Conservation (phyloP, 306 rosid species). For the Senna tora region DNA sequence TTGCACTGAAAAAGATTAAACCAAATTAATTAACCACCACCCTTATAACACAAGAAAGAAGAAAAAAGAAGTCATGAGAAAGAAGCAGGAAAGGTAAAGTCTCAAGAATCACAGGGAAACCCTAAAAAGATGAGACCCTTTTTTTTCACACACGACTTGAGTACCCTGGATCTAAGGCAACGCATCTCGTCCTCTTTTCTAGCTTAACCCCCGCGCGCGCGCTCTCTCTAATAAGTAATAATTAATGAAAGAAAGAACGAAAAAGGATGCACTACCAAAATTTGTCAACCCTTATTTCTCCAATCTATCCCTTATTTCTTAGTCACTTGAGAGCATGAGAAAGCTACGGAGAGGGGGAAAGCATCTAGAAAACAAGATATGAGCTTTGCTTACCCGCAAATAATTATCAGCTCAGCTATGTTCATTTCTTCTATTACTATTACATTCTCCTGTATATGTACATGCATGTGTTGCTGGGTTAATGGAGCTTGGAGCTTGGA, state of each 20-base stretch:
- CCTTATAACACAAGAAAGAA: constrained; percentile 52
- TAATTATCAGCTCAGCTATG: constrained; percentile 33
- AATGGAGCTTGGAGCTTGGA: constrained; percentile 43
- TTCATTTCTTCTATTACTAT: neutral
- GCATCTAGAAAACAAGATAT: constrained; percentile 39
- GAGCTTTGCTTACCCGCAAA: constrained; percentile 35
- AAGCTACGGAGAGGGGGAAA: constrained; percentile 41
- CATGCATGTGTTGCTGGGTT: constrained; percentile 9
- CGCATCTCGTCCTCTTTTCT: constrained; percentile 50
- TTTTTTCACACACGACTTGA: constrained; percentile 43
- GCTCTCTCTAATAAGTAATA: constrained; percentile 40
- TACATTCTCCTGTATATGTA: neutral
- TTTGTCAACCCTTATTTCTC: constrained; percentile 52
- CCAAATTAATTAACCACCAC: constrained; percentile 34
- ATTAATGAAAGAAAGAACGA: constrained; percentile 41
- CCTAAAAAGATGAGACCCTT: constrained; percentile 55
- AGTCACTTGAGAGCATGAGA: constrained; percentile 12
- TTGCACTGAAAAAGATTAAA: constrained; percentile 28
- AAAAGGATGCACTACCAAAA: constrained; percentile 38
- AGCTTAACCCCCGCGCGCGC: constrained; percentile 41
- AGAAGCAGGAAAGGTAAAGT: constrained; percentile 57
- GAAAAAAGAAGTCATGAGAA: constrained; percentile 60
- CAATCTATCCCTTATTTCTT: constrained; percentile 1
- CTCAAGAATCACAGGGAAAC: constrained; percentile 82
- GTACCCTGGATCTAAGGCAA: constrained; percentile 94